Evolutionary conservation across 176 grass and related monocot species (phyloP).

Genomic region (Oryza punctata): DNA sequence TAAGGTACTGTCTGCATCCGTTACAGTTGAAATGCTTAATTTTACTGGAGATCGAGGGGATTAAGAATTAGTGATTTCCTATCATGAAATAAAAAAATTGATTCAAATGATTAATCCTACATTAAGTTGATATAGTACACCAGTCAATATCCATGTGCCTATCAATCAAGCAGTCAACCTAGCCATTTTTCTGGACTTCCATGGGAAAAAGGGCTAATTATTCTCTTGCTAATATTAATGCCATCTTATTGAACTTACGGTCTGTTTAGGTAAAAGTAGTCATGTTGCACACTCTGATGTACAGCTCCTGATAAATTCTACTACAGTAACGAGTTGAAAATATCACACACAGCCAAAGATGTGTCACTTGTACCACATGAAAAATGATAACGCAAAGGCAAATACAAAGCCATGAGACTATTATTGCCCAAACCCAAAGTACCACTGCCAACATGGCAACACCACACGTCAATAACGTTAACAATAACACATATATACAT

Average conservation of each 20-base stretch:
- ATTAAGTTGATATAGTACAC: not conserved
- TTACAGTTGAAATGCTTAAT: not conserved
- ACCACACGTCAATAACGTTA: constrained; percentile 13
- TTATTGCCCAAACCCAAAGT: not conserved
- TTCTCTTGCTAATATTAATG: too few species aligned
- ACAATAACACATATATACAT: constrained; percentile 41
- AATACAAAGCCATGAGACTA: not conserved
- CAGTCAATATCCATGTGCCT: not conserved
- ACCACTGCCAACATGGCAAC: not conserved
- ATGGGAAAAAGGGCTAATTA: too few species aligned
- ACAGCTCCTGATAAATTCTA: not conserved
- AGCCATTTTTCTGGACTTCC: not conserved
- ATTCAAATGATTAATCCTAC: not conserved
- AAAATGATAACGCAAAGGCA: not conserved
- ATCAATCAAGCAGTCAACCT: not conserved
- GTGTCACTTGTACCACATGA: not conserved
- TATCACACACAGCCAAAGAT: not conserved
- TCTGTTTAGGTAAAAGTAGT: not conserved
- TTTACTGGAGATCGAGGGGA: not conserved
- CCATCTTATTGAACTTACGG: too few species aligned
- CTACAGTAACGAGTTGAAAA: not conserved
- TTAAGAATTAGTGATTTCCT: not conserved
- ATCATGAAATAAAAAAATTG: not conserved
- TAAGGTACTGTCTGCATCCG: not conserved
- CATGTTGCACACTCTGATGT: not conserved